A percentile compares a stretch with the other conserved stretches of the same genome.
Conservation (phyloP, 2,329 filamentous ascomycete genomes). For the Phyllosticta ampelicida region DNA sequence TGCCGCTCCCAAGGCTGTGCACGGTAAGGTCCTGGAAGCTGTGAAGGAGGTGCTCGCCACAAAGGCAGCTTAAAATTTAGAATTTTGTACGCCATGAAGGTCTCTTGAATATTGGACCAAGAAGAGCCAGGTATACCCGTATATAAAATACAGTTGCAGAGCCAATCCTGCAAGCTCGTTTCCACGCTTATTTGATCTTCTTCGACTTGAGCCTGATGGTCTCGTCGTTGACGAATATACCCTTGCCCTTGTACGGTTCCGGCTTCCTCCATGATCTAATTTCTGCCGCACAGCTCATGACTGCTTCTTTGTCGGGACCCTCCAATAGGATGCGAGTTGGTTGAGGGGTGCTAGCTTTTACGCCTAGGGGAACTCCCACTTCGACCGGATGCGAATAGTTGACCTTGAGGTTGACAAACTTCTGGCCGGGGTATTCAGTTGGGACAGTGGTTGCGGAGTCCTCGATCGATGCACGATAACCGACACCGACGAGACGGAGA, state of each 20-base stretch:
- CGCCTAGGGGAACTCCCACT: conserved; percentile 67
- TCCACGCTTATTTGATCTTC: conserved; percentile 39
- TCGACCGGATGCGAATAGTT: conserved; percentile 96
- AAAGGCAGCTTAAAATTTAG: conserved; percentile 20
- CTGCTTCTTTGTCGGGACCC: conserved; percentile 71
- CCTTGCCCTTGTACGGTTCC: conserved; percentile 99
- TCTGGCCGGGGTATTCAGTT: conserved; percentile 65
- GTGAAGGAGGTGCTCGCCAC: conserved; percentile 66
- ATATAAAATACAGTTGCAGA: conserved; percentile 9
- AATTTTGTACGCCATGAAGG: conserved; percentile 3
- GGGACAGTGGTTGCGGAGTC: conserved; percentile 55
- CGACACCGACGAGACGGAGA: conserved; percentile 84
- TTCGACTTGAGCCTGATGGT: conserved; percentile 98
- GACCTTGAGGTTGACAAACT: conserved; percentile 87
- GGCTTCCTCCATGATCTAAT: conserved; percentile 83
- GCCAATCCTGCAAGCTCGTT: not conserved
- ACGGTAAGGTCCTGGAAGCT: conserved; percentile 63
- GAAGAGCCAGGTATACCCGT: conserved; percentile 8
- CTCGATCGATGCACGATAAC: conserved; percentile 85
- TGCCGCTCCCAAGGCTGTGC: conserved; percentile 68
- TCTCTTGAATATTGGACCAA: conserved; percentile 1
- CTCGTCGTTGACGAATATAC: conserved; percentile 95
- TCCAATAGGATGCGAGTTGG: conserved; percentile 87
- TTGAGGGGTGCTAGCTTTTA: conserved; percentile 79
- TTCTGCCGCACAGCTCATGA: conserved; percentile 83